Conservation (phyloP, 192 early-diverging fungal genomes). For the Coemansia sp. region DNA sequence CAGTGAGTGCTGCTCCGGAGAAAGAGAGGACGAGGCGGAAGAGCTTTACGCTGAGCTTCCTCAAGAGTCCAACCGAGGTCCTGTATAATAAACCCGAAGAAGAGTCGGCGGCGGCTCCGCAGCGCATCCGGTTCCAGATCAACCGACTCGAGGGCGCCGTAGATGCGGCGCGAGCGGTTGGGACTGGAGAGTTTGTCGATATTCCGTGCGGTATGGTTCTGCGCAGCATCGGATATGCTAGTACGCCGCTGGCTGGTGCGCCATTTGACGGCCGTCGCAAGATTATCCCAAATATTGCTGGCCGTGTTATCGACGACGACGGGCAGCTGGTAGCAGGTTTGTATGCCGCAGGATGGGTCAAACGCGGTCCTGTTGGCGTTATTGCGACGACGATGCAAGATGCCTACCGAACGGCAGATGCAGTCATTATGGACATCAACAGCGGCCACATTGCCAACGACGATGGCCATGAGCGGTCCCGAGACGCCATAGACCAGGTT, state of each 20-base stretch:
- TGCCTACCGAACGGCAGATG: conserved; percentile 87
- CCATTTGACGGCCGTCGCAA: conserved; percentile 76
- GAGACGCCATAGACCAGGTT: conserved; percentile 19
- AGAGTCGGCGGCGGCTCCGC: too few relatives aligned
- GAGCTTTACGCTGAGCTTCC: conserved; percentile 74
- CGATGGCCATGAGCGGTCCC: not conserved
- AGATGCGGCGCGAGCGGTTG: conserved; percentile 57
- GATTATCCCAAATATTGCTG: conserved; percentile 80
- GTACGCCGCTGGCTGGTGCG: conserved; percentile 63
- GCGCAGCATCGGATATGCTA: conserved; percentile 88
- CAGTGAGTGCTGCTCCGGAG: not conserved
- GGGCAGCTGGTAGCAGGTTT: conserved; percentile 63
- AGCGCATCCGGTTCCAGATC: conserved; percentile 56
- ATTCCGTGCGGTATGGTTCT: conserved; percentile 72
- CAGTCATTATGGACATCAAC: conserved; percentile 66
- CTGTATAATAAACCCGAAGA: not conserved
- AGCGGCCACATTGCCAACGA: conserved; percentile 47
- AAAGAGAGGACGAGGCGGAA: not conserved
- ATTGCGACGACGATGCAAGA: conserved; percentile 96
- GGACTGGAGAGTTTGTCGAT: conserved; percentile 63
- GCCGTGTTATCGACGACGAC: conserved; percentile 65
- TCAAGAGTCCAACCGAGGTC: conserved; percentile 72
- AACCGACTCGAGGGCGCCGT: conserved; percentile 72
- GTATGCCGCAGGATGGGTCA: conserved; percentile 95
- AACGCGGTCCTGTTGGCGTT: conserved; percentile 90